phyloP scores from a whole-genome alignment of 805 yeast genomes.

The Saccharomycopsis fermentans region DNA sequence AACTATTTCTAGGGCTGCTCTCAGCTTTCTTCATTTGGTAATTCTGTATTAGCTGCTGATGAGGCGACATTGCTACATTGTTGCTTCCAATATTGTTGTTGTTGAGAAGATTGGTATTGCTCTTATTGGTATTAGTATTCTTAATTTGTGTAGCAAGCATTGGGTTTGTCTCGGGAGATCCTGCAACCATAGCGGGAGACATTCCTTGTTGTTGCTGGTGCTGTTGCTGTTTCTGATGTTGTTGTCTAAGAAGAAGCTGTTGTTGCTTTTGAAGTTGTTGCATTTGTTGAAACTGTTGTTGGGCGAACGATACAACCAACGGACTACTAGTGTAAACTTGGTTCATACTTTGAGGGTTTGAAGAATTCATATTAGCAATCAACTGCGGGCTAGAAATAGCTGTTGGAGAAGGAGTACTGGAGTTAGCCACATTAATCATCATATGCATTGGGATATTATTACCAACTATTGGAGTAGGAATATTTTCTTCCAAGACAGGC shows the following conservation, averaged over 20 bases:
- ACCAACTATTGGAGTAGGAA: background rate
- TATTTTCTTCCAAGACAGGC: background rate
- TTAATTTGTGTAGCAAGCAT: slow-evolving; percentile 2
- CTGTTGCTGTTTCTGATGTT: background rate
- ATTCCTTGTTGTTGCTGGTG: background rate
- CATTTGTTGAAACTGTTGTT: slow-evolving; percentile 3
- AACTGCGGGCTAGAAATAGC: background rate
- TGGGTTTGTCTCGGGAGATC: slow-evolving; percentile 20
- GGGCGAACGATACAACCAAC: background rate
- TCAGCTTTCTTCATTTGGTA: slow-evolving; percentile 9
- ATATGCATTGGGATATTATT: background rate
- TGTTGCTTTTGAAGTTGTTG: slow-evolving; percentile 7
- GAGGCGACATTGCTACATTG: slow-evolving; percentile 21
- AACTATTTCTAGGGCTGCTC: slow-evolving; percentile 8
- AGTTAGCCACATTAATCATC: background rate
- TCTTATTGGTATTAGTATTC: background rate
- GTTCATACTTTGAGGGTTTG: background rate
- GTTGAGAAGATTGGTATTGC: slow-evolving; percentile 3
- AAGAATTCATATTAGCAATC: background rate
- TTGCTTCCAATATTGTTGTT: background rate
- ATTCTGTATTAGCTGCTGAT: slow-evolving; percentile 12
- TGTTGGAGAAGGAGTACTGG: background rate
- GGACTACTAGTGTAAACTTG: background rate
- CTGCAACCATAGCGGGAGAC: slow-evolving; percentile 1
- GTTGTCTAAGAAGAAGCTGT: slow-evolving; percentile 8